These are phyloP conservation scores for Isoetes taiwanensis DNA, from an alignment of 75 land plant species.

Conservation along the genomic window DNA sequence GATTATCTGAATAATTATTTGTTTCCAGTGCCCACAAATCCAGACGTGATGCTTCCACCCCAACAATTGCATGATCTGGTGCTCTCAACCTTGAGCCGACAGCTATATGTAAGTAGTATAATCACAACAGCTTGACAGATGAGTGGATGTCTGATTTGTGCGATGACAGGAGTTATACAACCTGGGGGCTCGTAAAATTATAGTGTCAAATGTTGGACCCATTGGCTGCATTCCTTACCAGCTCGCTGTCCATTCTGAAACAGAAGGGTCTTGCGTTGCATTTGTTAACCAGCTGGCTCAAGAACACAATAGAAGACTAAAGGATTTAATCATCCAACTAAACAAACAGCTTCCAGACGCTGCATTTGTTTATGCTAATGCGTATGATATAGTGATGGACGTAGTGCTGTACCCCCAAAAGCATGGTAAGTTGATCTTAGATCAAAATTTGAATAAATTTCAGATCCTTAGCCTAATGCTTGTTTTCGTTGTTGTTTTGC, in stretches of 20 bases:
- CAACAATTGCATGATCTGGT: slow-evolving; percentile 37
- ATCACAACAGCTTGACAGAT: not conserved
- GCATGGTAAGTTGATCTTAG: slow-evolving; percentile 32
- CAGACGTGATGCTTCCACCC: slow-evolving; percentile 25
- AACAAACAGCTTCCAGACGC: slow-evolving; percentile 46
- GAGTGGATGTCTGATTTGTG: not conserved
- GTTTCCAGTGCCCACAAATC: slow-evolving; percentile 39
- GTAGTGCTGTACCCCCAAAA: slow-evolving; percentile 38
- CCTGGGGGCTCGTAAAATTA: slow-evolving; percentile 63
- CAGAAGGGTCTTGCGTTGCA: slow-evolving; percentile 37
- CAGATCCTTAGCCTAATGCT: not conserved
- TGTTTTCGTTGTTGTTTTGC: not conserved
- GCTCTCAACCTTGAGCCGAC: slow-evolving; percentile 35
- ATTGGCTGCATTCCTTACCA: slow-evolving; percentile 91
- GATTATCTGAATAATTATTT: slow-evolving; percentile 90
- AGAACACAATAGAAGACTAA: slow-evolving; percentile 46
- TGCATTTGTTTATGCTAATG: slow-evolving; percentile 42
- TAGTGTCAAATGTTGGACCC: slow-evolving; percentile 55
- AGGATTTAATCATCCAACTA: slow-evolving; percentile 32
- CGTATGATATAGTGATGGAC: slow-evolving; percentile 43
- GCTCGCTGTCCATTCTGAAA: slow-evolving; percentile 28
- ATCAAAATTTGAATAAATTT: not conserved
- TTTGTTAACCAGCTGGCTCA: slow-evolving; percentile 37
- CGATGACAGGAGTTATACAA: slow-evolving; percentile 43
- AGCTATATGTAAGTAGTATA: slow-evolving; percentile 18